Evolutionary conservation across 306 rosid species (phyloP).

Genomic region (Quercus rubra): DNA sequence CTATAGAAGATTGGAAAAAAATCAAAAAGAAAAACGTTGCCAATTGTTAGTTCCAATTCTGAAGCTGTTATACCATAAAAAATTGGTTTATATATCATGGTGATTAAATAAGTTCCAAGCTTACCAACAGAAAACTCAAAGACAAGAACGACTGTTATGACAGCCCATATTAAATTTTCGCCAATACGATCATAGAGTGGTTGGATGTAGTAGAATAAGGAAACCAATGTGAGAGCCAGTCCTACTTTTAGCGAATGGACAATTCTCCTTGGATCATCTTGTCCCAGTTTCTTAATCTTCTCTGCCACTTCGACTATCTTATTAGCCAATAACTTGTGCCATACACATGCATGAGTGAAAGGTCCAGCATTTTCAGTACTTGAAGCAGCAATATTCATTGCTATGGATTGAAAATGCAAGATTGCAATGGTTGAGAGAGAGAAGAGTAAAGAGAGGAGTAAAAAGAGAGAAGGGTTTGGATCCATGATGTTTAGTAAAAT

Average conservation of each 20-base stretch:
- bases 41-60: too few relatives aligned
- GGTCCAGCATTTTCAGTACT: not conserved
- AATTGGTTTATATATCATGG: not conserved
- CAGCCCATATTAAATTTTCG: conserved; percentile 23
- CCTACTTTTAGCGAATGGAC: conserved; percentile 33
- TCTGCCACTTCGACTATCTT: not conserved
- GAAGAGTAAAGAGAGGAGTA: too few relatives aligned
- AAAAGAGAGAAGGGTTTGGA: too few relatives aligned
- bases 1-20: conserved; percentile 4
- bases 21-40: too few relatives aligned
- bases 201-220: conserved; percentile 12
- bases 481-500: too few relatives aligned
- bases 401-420: not conserved
- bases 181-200: conserved; percentile 25
- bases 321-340: not conserved
- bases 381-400: not conserved
- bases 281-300: conserved; percentile 19
- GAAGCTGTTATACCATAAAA: too few relatives aligned
- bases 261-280: conserved; percentile 29
- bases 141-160: conserved; percentile 20
- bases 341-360: not conserved
- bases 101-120: not conserved
- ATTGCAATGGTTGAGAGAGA: too few relatives aligned
- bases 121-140: conserved; percentile 27
- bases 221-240: conserved; percentile 20